Conservation (phyloP, 164 flowering plant genomes). For the Magnolia changhungtana region DNA sequence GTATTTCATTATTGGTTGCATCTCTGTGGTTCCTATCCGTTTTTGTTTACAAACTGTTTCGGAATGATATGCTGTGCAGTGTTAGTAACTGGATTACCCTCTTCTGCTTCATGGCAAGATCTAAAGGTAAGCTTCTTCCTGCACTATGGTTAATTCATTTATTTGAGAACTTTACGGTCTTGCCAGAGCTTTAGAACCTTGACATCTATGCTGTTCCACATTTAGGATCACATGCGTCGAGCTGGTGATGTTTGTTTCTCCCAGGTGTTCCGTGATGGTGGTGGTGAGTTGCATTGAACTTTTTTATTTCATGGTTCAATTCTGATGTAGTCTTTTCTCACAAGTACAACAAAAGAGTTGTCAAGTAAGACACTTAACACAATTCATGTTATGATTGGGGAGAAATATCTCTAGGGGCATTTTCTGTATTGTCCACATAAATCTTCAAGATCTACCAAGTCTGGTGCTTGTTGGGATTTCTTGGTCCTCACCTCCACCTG, state of each 20-base stretch:
- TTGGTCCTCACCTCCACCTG: no score
- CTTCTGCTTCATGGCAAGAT: constrained; percentile 99
- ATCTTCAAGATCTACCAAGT: no score
- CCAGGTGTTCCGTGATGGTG: constrained; percentile 82
- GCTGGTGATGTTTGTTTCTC: constrained; percentile 99
- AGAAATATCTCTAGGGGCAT: not conserved
- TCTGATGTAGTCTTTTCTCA: no score
- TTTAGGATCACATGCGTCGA: constrained; percentile 59
- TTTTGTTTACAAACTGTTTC: no score
- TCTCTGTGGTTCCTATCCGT: not conserved
- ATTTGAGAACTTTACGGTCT: not conserved
- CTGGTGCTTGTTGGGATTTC: no score
- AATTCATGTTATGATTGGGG: not conserved
- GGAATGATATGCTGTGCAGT: constrained; percentile 64
- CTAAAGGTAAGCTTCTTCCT: constrained; percentile 55
- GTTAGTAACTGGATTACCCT: constrained; percentile 77
- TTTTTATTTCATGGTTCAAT: not conserved
- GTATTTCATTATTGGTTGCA: constrained; percentile 2
- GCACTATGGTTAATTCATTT: not conserved
- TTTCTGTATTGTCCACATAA: no score
- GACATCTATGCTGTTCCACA: not conserved
- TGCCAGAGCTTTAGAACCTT: not conserved
- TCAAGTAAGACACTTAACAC: no score
- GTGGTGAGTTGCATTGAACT: constrained; percentile 47
- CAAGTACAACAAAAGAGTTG: no score